A percentile compares a stretch with the other conserved stretches of the same genome.
These are phyloP conservation scores for Candolleomyces eurysporus DNA, from an alignment of 768 basidiomycete species.

Conservation along the genomic window DNA sequence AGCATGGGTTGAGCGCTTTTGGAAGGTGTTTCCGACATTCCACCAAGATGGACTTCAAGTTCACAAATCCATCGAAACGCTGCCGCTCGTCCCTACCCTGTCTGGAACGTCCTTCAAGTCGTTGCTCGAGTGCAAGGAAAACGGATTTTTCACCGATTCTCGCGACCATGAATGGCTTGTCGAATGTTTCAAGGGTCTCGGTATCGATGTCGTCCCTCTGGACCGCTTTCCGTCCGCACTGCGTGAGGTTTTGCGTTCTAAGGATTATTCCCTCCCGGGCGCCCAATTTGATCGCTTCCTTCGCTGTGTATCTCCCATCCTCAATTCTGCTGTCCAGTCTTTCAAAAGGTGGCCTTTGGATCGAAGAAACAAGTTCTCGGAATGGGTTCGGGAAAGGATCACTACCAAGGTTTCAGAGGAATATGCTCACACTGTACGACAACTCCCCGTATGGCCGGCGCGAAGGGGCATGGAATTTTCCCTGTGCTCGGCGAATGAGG, in stretches of 20 bases:
- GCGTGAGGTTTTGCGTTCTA: not conserved
- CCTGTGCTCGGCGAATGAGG: not conserved
- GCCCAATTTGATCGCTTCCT: not conserved
- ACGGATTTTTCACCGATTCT: slow-evolving; percentile 21
- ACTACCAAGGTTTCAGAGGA: too few relatives aligned
- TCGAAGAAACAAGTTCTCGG: not conserved
- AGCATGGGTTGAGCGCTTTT: slow-evolving; percentile 32
- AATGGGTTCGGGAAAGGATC: not conserved
- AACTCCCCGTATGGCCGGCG: not conserved
- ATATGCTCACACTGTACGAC: not conserved
- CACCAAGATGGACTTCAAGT: slow-evolving; percentile 8
- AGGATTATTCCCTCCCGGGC: not conserved
- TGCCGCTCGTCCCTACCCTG: slow-evolving; percentile 34
- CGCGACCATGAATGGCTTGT: slow-evolving; percentile 19
- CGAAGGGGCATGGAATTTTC: not conserved
- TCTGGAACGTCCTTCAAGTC: slow-evolving; percentile 25
- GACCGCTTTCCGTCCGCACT: slow-evolving; percentile 12
- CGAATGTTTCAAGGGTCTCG: slow-evolving; percentile 22
- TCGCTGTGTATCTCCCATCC: not conserved
- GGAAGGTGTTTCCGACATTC: slow-evolving; percentile 18
- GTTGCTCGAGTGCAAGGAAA: slow-evolving; percentile 22
- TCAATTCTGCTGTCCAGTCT: not conserved
- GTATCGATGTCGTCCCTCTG: slow-evolving; percentile 13
- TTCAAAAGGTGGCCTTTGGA: not conserved
- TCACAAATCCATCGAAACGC: slow-evolving; percentile 18